Conservation (phyloP, 805 yeast genomes). For the Candida adriatica region DNA sequence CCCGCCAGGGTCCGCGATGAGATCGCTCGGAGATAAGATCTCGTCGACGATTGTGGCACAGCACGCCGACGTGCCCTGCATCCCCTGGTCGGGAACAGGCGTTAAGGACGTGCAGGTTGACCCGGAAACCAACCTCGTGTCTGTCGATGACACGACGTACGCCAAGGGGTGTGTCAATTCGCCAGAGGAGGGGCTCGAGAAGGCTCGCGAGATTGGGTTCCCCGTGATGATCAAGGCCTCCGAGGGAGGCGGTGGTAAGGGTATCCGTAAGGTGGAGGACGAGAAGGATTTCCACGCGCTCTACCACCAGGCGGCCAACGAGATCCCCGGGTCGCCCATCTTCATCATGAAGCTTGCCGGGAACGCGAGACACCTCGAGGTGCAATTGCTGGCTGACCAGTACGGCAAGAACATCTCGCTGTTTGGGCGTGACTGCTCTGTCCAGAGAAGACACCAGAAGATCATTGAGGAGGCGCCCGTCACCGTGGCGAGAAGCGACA, state of each 20-base stretch:
- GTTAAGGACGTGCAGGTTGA: slow-evolving; percentile 77
- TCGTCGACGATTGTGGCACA: slow-evolving; percentile 98
- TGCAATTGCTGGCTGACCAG: slow-evolving; percentile 95
- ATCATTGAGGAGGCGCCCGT: slow-evolving; percentile 99
- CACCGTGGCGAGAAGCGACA: slow-evolving; percentile 80
- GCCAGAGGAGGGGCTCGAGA: slow-evolving; percentile 83
- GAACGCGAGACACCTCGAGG: slow-evolving; percentile 96
- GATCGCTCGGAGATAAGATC: slow-evolving; percentile 98
- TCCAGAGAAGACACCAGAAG: slow-evolving; percentile 98
- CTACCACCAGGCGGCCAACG: slow-evolving; percentile 92
- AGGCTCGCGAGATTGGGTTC: slow-evolving; percentile 86
- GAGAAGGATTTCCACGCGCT: slow-evolving; percentile 71
- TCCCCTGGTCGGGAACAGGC: slow-evolving; percentile 99
- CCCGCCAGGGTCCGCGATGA: slow-evolving; percentile 99
- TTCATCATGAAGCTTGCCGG: slow-evolving; percentile 98
- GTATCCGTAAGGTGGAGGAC: slow-evolving; percentile 91
- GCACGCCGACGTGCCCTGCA: slow-evolving; percentile 97
- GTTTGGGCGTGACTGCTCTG: slow-evolving; percentile 99
- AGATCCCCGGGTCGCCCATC: slow-evolving; percentile 98
- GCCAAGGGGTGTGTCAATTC: slow-evolving; percentile 79
- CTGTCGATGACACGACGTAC: slow-evolving; percentile 80
- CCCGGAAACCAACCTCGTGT: slow-evolving; percentile 65
- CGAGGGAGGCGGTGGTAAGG: slow-evolving; percentile 99
- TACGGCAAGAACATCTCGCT: slow-evolving; percentile 96
- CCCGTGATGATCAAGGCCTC: slow-evolving; percentile 99